These are phyloP conservation scores for Tagetes patula DNA, from an alignment of 129 eudicot species.

Conservation along the genomic window DNA sequence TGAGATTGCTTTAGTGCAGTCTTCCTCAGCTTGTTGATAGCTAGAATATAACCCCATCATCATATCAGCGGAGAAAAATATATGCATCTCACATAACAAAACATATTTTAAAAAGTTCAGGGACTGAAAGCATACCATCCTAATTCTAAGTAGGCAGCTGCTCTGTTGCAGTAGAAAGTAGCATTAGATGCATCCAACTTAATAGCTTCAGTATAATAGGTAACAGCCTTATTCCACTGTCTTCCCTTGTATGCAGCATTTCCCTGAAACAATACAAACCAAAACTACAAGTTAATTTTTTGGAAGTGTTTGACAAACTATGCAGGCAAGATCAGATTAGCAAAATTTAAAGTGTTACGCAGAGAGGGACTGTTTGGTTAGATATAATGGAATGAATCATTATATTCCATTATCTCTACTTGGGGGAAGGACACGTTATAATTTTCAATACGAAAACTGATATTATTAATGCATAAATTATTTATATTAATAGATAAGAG, in stretches of 20 bases:
- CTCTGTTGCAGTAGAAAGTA: constrained; percentile 73
- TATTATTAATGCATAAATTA: not conserved
- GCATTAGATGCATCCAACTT: constrained; percentile 69
- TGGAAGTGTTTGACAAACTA: not conserved
- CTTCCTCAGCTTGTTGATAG: constrained; percentile 85
- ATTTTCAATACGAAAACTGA: not conserved
- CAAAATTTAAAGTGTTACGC: not conserved
- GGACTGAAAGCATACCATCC: constrained; percentile 47
- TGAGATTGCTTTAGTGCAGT: constrained; percentile 78
- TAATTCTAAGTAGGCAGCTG: constrained; percentile 89
- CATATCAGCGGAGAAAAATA: constrained; percentile 10
- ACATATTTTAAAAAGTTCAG: not conserved
- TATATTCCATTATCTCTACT: not conserved
- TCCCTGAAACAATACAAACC: constrained; percentile 48
- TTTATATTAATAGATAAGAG: not conserved
- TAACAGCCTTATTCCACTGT: constrained; percentile 80
- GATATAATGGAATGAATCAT: not conserved
- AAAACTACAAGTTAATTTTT: not conserved
- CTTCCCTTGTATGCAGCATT: constrained; percentile 82
- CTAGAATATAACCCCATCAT: constrained; percentile 35
- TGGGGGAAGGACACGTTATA: not conserved
- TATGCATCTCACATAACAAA: not conserved
- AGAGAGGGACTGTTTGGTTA: not conserved
- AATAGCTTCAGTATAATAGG: constrained; percentile 76
- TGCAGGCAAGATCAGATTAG: not conserved